phyloP scores from a whole-genome alignment of 2,329 filamentous ascomycete species.

The Cytospora piceicola region DNA sequence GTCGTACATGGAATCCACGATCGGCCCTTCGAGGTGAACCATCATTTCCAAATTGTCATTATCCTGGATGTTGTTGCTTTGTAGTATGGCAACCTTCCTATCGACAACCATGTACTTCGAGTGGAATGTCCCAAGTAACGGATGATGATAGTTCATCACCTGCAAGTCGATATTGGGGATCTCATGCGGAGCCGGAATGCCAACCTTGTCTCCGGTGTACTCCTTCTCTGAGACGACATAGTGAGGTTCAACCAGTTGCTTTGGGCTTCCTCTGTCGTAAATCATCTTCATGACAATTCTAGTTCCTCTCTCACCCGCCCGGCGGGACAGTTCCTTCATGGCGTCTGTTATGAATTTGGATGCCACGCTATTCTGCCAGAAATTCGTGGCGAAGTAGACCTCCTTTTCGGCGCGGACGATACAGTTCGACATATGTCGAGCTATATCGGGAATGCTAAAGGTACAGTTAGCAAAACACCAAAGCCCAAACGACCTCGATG shows the following conservation, averaged over 20 bases:
- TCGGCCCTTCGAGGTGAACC: conserved; percentile 73
- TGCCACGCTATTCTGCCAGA: conserved; percentile 72
- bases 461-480: neutral
- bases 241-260: conserved; percentile 69
- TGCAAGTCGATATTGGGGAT: conserved; percentile 73
- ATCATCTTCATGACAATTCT: conserved; percentile 72
- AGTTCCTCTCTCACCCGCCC: conserved; percentile 60
- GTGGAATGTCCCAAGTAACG: conserved; percentile 75
- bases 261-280: conserved; percentile 71
- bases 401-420: conserved; percentile 75
- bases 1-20: conserved; percentile 77
- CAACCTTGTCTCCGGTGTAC: conserved; percentile 61
- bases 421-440: conserved; percentile 74
- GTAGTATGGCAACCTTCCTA: conserved; percentile 68
- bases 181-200: conserved; percentile 64
- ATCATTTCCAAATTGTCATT: conserved; percentile 86
- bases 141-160: conserved; percentile 73
- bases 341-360: conserved; percentile 70
- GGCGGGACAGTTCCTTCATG: conserved; percentile 68
- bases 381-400: conserved; percentile 75
- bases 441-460: conserved; percentile 65
- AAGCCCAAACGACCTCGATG: neutral
- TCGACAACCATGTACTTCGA: conserved; percentile 80
- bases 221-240: conserved; percentile 60
- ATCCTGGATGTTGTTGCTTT: conserved; percentile 79